Evolutionary conservation across 208 protist species (phyloP).

Genomic region (Leishmania martiniquensis): DNA sequence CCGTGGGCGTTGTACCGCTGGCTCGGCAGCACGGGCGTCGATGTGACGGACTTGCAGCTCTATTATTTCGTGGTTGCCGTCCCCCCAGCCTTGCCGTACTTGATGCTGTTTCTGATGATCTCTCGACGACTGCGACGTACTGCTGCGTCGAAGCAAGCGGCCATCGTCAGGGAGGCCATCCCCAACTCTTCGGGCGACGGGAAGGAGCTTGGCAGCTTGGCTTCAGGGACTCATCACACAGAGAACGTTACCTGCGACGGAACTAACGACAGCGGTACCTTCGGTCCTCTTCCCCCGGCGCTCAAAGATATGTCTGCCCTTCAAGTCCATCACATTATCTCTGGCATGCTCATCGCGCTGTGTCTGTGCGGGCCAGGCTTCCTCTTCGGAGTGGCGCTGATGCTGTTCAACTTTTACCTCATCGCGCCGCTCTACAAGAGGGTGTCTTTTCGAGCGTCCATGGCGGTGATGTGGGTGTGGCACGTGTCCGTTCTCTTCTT

Average conservation of each 20-base stretch:
- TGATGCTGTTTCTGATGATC: conserved; percentile 45
- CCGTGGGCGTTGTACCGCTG: conserved; percentile 53
- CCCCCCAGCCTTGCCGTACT: conserved; percentile 40
- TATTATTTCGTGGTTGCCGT: conserved; percentile 58
- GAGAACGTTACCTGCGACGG: background rate
- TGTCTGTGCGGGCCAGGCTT: conserved; percentile 42
- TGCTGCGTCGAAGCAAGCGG: background rate
- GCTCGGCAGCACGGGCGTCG: conserved; percentile 62
- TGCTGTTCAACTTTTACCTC: conserved; percentile 58
- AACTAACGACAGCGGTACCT: background rate
- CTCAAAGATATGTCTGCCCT: conserved; percentile 13
- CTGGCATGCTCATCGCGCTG: conserved; percentile 40
- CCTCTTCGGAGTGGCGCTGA: conserved; percentile 44
- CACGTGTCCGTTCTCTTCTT: conserved; percentile 55
- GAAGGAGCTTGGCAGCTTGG: background rate
- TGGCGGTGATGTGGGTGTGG: conserved; percentile 53
- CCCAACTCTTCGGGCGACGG: background rate
- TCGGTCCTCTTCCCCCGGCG: background rate
- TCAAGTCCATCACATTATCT: conserved; percentile 46
- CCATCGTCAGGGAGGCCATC: background rate
- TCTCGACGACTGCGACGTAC: conserved; percentile 27
- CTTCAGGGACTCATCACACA: background rate
- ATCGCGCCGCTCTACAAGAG: conserved; percentile 43
- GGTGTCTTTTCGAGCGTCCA: conserved; percentile 36
- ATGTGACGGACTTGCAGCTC: conserved; percentile 69